These are phyloP conservation scores for Iris macrosiphon DNA, from an alignment of 106 monocot genomes.

Conservation along the genomic window DNA sequence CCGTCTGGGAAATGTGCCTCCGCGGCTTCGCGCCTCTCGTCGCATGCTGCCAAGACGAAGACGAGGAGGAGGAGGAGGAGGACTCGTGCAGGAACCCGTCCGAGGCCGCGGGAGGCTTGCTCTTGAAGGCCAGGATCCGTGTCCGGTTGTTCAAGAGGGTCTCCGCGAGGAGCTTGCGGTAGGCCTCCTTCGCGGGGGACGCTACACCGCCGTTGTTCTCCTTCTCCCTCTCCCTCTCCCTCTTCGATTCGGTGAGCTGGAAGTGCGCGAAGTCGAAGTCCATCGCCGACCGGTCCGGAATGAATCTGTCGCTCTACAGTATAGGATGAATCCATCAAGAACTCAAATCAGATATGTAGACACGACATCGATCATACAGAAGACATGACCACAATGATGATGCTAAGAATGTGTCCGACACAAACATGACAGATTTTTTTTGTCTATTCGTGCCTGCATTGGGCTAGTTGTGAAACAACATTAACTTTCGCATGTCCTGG, in stretches of 20 bases:
- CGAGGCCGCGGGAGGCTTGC: slow-evolving; percentile 22
- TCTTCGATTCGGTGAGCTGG: slow-evolving; percentile 39
- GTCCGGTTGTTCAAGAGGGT: slow-evolving; percentile 28
- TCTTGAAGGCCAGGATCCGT: slow-evolving; percentile 45
- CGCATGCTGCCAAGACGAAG: too few species aligned
- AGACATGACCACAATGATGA: not conserved
- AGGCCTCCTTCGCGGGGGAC: slow-evolving; percentile 49
- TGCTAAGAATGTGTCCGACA: not conserved
- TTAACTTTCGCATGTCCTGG: too few species aligned
- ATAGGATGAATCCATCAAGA: not conserved
- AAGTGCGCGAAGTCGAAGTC: slow-evolving; percentile 54
- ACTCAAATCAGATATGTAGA: too few species aligned
- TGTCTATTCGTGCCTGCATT: too few species aligned
- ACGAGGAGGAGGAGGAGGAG: not conserved
- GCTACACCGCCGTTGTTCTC: slow-evolving; percentile 12
- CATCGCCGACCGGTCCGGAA: slow-evolving; percentile 58
- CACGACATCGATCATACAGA: not conserved
- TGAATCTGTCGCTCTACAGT: slow-evolving; percentile 54
- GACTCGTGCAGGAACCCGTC: not conserved
- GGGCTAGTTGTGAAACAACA: too few species aligned
- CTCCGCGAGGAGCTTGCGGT: slow-evolving; percentile 40
- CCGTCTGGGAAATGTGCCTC: slow-evolving; percentile 61
- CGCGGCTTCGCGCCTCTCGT: slow-evolving; percentile 16
- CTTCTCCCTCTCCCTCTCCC: slow-evolving; percentile 41
- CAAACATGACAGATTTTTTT: too few species aligned